Evolutionary conservation across 345 rosid species (phyloP), one percentile per base, ranked within the genome.

Genomic region (Brassica rapa): DNA sequence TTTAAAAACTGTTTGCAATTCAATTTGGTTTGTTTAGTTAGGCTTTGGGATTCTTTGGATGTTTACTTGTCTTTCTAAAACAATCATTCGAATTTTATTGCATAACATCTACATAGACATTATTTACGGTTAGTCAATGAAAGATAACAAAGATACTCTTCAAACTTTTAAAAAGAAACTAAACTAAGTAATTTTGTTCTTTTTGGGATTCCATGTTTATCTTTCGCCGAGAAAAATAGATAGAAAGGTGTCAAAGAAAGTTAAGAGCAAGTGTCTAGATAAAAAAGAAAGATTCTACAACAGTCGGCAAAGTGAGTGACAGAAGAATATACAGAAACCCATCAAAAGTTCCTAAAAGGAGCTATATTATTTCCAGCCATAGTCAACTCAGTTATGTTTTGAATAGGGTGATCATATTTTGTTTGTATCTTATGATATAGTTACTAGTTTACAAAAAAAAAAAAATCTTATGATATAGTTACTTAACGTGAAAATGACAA

Each of bases 401-500:
- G 3, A 74, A 9, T 3, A 55, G 5, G 43, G 5, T 25, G 19
- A 3, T 74, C 56, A 24, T 2, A 43, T 41, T 29, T 75, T 41
- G 61, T 75, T 68, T 60, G 68, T 41, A 75, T 75, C 23, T 56
- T 67, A 8, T 75, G 79, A 68, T 32, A 35, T 35, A 35, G 66
- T 27, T 71, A 65, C 15, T 71, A 27, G 30, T 27, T 27, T 27
- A 27, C 30, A 27, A 27, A 27, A 27, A 27, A 27, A 27, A 0
- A 27, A 27, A 27, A 30, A 8, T 39, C 51, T 41, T 41, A 41
- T 41, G 51, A 10, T 41, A 11, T 41, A 60, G 66, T 27, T 71
- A 65, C n/a, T 71, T 39, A 66, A 39, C 57, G 24, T 66, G 57
- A 72, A 77, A 70, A 35, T 63, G 75, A 70, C 25, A 32, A 41